phyloP scores from a whole-genome alignment of 2,329 filamentous ascomycete species.

The Blastomyces parvus region DNA sequence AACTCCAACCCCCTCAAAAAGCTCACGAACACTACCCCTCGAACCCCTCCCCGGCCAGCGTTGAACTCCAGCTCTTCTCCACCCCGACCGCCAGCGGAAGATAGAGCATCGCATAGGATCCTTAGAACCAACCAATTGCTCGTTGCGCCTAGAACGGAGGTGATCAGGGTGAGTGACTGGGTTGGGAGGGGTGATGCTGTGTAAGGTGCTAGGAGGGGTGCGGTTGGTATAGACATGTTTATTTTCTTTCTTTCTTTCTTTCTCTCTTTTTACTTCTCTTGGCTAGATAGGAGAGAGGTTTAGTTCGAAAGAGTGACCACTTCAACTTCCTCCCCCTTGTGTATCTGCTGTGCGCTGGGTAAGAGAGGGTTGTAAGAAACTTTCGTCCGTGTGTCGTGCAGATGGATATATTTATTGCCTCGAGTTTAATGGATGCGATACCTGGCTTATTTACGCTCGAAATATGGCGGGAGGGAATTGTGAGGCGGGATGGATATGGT shows the following conservation, averaged over 20 bases:
- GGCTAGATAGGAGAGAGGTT: not conserved
- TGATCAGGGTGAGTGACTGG: slow-evolving; percentile 33
- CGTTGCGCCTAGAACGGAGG: slow-evolving; percentile 39
- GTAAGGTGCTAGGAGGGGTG: slow-evolving; percentile 15
- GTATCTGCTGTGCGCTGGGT: not conserved
- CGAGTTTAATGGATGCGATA: not conserved
- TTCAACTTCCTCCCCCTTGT: not conserved
- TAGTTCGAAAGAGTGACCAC: not conserved
- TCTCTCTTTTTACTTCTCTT: not conserved
- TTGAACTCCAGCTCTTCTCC: slow-evolving; percentile 19
- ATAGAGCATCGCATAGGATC: slow-evolving; percentile 42
- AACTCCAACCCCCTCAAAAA: slow-evolving; percentile 71
- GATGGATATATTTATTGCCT: not conserved
- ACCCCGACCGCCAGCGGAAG: slow-evolving; percentile 16
- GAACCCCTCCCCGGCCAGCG: not conserved
- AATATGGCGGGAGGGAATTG: not conserved
- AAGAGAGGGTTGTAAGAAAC: not conserved
- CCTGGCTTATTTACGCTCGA: not conserved
- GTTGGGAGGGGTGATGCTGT: slow-evolving; percentile 22
- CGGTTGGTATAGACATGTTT: slow-evolving; percentile 15
- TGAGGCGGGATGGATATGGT: not conserved
- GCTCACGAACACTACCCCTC: slow-evolving; percentile 62
- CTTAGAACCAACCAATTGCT: slow-evolving; percentile 49
- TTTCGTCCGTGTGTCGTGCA: too few species aligned
- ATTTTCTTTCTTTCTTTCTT: not conserved